Percentiles rank a stretch among this genome's conserved stretches.
Evolutionary conservation across 75 land plant genomes (phyloP).

Genomic region (Picea sitchensis): DNA sequence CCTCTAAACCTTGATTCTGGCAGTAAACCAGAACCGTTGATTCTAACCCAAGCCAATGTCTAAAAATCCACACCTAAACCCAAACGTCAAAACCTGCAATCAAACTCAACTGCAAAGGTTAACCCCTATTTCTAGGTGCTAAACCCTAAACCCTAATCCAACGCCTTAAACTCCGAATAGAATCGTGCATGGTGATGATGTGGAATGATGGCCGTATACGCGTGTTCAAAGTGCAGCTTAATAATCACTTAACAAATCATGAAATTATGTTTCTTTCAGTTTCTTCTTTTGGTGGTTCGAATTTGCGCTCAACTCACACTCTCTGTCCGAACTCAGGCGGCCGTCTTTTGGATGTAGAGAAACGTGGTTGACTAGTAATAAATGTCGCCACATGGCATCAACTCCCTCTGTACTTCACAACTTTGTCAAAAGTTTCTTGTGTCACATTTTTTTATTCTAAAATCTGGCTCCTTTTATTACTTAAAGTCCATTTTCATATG

Average conservation of each 20-base stretch:
- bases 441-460: too few species aligned
- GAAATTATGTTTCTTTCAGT: not conserved
- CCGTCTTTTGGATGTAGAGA: too few species aligned
- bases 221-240: not conserved
- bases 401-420: too few species aligned
- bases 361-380: not conserved
- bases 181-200: too few species aligned
- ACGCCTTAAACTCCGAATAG: too few species aligned
- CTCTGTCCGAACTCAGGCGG: not conserved
- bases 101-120: conserved; percentile 2
- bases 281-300: not conserved
- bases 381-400: conserved; percentile 5
- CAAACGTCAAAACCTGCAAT: conserved; percentile 6
- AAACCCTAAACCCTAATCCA: conserved; percentile 10
- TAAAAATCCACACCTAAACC: not conserved
- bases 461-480: too few species aligned
- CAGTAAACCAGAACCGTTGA: not conserved
- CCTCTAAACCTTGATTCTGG: conserved; percentile 12
- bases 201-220: too few species aligned
- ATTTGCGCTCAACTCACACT: not conserved
- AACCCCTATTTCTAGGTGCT: conserved; percentile 17
- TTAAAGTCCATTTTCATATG: too few species aligned
- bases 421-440: too few species aligned
- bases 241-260: not conserved
- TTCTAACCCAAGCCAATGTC: not conserved